Base-by-base conservation (phyloP, 2,329 filamentous ascomycete genomes). In the Seiridium unicorne region DNA sequence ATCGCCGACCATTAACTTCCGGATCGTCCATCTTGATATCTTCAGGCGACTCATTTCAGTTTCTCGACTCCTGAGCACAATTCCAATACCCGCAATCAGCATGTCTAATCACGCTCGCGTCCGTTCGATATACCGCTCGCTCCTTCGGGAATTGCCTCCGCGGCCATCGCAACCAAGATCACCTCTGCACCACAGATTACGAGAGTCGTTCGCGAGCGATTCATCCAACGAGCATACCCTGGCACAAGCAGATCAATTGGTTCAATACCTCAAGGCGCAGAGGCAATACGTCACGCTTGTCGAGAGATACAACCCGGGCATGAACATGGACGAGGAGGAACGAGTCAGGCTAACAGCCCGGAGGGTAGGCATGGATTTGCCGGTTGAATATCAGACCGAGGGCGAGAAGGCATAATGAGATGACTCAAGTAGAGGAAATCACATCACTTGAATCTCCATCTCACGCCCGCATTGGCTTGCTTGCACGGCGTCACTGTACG, bases 231-330 rank as follows among this genome's bases (percentile, higher is more conserved):
- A 72, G 65, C 71, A 58, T 55, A 68, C 74, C n/a, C 46, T 70
- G 31, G 61, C 69, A 9, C 79, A 91, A 66, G 89, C 87, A n/a
- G 86, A 92, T 64, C 92, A 98, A 74, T 87, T 92, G 66, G 76
- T 93, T 34, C 84, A 87, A 60, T 98, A 97, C 73, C 82, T 95
- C 26, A 86, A 86, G 67, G 89, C 93, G n/a, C 95, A 99, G 79
- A 83, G 93, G 57, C 85, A 86, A 72, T 97, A 98, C 74, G 84
- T 86, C 34, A 89, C 86, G 13, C 78, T 98, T 48, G 74, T 98
- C 44, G 93, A 97, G 77, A 84, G 93, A 68, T 98, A 99, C 77
- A 98, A 98, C 74, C 93, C 93, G 0, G 93, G 93, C 18, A 92
- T 96, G 87, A 85, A 86, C 66, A 91, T 97, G 89, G 87, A 90